These are phyloP conservation scores for Dryas alaskensis DNA, from an alignment of 306 rosid genomes.

Conservation along the genomic window DNA sequence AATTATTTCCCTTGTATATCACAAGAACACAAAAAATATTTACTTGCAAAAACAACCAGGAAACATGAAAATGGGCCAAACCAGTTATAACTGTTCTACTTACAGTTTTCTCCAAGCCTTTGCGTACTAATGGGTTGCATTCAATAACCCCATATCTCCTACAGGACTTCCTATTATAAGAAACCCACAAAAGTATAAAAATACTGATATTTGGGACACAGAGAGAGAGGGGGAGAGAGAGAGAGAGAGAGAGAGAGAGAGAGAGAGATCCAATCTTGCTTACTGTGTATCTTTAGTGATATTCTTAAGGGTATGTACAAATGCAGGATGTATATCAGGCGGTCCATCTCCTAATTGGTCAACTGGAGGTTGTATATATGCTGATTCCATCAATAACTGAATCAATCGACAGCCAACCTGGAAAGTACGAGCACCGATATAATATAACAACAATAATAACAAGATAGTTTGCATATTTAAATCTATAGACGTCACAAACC, in stretches of 20 bases:
- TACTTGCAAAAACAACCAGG: neutral
- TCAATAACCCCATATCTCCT: constrained; percentile 91
- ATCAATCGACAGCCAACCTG: constrained; percentile 84
- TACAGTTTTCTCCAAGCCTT: constrained; percentile 85
- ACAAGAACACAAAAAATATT: neutral
- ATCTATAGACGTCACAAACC: constrained; percentile 54
- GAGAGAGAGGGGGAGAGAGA: neutral
- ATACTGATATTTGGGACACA: neutral
- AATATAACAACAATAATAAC: constrained; percentile 18
- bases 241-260: neutral
- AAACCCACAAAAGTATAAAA: constrained; percentile 14
- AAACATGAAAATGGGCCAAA: neutral
- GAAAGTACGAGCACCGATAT: constrained; percentile 27
- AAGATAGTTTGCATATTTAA: constrained; percentile 8
- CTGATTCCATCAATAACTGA: constrained; percentile 72
- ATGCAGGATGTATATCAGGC: constrained; percentile 87
- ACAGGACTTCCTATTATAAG: constrained; percentile 50
- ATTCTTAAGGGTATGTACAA: constrained; percentile 59
- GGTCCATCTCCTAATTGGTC: constrained; percentile 70
- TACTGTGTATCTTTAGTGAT: constrained; percentile 55
- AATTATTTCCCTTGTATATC: too few relatives aligned
- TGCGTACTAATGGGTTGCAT: constrained; percentile 69
- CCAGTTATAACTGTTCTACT: constrained; percentile 31
- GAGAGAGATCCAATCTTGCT: constrained; percentile 33
- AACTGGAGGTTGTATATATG: constrained; percentile 81